phyloP scores from a whole-genome alignment of 257 asterid species.

The Solanum corneliomulleri region DNA sequence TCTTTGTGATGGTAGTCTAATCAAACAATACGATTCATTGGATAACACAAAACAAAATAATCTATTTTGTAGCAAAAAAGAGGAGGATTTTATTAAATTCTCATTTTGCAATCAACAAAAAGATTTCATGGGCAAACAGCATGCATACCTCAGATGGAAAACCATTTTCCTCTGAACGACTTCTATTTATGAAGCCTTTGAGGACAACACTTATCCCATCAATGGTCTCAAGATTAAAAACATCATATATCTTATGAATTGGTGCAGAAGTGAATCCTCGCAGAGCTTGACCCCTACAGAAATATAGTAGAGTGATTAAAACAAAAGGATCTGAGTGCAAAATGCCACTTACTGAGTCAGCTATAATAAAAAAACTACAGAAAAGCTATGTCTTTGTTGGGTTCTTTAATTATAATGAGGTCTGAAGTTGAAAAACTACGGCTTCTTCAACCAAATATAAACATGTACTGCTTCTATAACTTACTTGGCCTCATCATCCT shows the following conservation, averaged over 20 bases:
- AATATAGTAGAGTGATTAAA: background rate
- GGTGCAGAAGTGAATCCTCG: conserved; percentile 71
- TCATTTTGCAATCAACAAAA: background rate
- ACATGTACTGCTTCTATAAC: background rate
- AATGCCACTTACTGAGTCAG: background rate
- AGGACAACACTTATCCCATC: conserved; percentile 55
- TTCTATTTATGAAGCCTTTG: conserved; percentile 48
- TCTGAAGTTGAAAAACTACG: background rate
- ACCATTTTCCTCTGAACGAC: conserved; percentile 49
- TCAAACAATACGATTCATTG: background rate
- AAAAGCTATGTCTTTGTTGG: background rate
- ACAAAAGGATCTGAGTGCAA: background rate
- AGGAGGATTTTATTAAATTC: background rate
- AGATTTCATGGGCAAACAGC: background rate
- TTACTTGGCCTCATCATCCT: background rate
- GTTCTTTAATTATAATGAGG: background rate
- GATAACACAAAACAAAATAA: background rate
- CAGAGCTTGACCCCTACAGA: conserved; percentile 3
- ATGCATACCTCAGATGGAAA: conserved; percentile 60
- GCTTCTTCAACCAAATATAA: background rate
- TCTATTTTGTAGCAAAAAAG: background rate
- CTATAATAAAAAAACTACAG: background rate
- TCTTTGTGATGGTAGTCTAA: background rate
- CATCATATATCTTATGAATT: conserved; percentile 41
- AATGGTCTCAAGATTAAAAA: conserved; percentile 46